Conservation (phyloP, 1,284 basidiomycete species). For the Pholiota adiposa region DNA sequence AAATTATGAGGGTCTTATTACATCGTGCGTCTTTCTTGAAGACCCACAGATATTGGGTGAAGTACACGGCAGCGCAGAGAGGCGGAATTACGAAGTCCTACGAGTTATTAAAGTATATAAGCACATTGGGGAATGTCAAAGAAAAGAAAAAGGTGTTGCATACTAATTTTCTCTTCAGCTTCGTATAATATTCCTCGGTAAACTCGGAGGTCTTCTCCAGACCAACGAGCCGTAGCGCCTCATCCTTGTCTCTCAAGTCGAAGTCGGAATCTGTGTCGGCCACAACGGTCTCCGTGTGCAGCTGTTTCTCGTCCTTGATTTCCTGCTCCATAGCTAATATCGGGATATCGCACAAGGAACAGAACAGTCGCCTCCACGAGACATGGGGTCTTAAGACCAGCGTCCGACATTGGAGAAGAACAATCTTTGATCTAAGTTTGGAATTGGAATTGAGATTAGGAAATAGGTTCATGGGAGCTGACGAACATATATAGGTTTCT, state of each 20-base stretch:
- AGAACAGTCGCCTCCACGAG: background rate
- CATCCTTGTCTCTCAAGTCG: conserved; percentile 49
- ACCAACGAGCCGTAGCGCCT: conserved; percentile 61
- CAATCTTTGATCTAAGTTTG: background rate
- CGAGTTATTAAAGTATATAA: background rate
- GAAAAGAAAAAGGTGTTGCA: background rate
- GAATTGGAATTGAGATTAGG: background rate
- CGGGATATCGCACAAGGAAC: background rate
- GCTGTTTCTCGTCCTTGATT: background rate
- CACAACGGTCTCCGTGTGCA: background rate
- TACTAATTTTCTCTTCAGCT: background rate
- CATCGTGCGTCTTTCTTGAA: too few species aligned
- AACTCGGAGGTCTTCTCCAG: conserved; percentile 51
- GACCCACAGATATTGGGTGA: background rate
- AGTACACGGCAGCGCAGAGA: background rate
- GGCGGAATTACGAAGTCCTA: background rate
- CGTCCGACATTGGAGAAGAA: background rate
- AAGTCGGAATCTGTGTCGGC: conserved; percentile 11
- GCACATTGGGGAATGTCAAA: too few species aligned
- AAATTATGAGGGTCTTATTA: conserved; percentile 31
- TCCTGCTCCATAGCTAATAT: background rate
- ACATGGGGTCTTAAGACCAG: background rate
- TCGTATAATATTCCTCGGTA: conserved; percentile 51
- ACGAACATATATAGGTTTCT: background rate
- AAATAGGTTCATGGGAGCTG: background rate